Base-by-base conservation (phyloP, 2,329 filamentous ascomycete species). In the Cordyceps fumosorosea region DNA sequence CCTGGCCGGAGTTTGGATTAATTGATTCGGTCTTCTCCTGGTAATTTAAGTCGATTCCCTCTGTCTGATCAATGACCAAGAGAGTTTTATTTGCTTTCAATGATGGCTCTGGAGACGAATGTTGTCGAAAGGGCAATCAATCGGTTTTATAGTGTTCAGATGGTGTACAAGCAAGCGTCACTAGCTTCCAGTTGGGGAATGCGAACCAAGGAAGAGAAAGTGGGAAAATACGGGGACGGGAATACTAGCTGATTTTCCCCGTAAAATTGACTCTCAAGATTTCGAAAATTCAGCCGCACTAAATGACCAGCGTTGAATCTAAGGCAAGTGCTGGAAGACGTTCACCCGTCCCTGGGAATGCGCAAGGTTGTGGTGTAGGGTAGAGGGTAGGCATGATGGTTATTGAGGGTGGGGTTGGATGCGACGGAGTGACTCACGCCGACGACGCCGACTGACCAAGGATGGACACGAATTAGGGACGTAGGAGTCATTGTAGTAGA, bases 381-480 rank as follows among this genome's bases (percentile, higher is more conserved):
- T 50, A 16, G 24, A 56, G 51, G 59, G 52, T 44, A 56, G 24
- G 12, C n/a, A n/a, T n/a, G n/a, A n/a, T 50, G 20, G 42, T 22
- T 5, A 40, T 20, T 37, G 59, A n/a, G n/a, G n/a, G 29, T 50
- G 59, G 59, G 42, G 59, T 22, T 11, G 22, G 20, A 32, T 8
- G 11, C 11, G 16, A 22, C 44, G 52, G 50, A 26, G 62, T 66
- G 65, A 66, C 64, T 66, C 65, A 66, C 65, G 61, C 65, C 65
- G 65, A 57, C 64, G 64, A 57, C 29, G 53, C 53, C 22, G 48
- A 57, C 34, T 56, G 59, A 56, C 59, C 45, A 50, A 53, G 16
- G 44, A 40, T 12, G 42, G 45, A 34, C 6, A 24, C 22, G 5
- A 12, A 37, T 12, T 14, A 37, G 34, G 34, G 7, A 1, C 34